Evolutionary conservation across 345 rosid genomes (phyloP), one percentile per base, ranked within the genome.

Genomic region (Brassica carinata): DNA sequence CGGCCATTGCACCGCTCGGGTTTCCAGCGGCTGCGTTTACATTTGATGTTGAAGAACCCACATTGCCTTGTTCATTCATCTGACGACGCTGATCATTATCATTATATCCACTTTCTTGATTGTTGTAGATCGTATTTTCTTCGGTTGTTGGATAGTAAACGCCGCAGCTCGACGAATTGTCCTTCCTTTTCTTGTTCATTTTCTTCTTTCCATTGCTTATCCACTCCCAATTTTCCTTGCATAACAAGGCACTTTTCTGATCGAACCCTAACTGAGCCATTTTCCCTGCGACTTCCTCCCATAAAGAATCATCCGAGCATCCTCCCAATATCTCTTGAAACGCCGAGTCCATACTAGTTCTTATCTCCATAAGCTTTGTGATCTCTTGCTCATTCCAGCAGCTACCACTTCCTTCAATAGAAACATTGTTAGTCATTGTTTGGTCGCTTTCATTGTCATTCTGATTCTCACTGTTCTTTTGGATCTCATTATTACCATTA

Each of bases 161-260:
- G 4, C 84, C 73, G 19, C 83, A 77, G 75, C 75, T 82, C 43
- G 88, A 85, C n/a, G 89, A 78, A 64, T 83, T 84, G 40, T 92
- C 94, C 74, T 92, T 90, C 29, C 91, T 78, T 86, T 90, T 92
- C 90, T 87, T 90, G 87, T 73, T 78, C 5, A 31, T 30, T 65
- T 81, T 81, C 63, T 79, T 83, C 38, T 81, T 85, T 40, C 77
- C 76, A 75, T 78, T 55, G 67, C 67, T 85, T 67, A 89, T 76
- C 72, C 72, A 64, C 18, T 86, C 88, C 91, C 90, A 91, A 57
- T 91, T 91, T 29, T 89, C 88, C 74, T 83, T 89, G 83, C 88
- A 89, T 76, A 82, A 57, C 67, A 83, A 64, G 64, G 78, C 87
- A 78, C 83, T 87, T 84, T 80, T 87, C 4, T 33, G 68, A 72